Evolutionary conservation across 208 protist species (phyloP).

Genomic region (Wallacemonas sp.): DNA sequence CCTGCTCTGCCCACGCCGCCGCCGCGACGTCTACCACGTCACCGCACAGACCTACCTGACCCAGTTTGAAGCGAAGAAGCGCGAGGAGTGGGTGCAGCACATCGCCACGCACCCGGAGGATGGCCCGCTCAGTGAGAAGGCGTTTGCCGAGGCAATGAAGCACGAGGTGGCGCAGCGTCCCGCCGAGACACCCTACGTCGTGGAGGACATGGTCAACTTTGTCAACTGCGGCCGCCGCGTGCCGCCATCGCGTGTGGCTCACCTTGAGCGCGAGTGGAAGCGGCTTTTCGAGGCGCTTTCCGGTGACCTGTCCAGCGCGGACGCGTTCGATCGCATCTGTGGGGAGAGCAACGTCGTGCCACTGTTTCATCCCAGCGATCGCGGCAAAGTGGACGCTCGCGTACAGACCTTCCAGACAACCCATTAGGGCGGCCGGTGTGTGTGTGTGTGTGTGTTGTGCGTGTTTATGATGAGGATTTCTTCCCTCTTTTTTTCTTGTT

Average conservation of each 20-base stretch:
- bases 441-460: background rate
- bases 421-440: background rate
- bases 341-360: slow-evolving; percentile 48
- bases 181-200: slow-evolving; percentile 60
- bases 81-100: slow-evolving; percentile 62
- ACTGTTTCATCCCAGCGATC: slow-evolving; percentile 37
- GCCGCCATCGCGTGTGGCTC: slow-evolving; percentile 34
- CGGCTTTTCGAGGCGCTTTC: slow-evolving; percentile 55
- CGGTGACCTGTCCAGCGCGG: slow-evolving; percentile 41
- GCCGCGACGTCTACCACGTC: slow-evolving; percentile 66
- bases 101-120: slow-evolving; percentile 37
- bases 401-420: slow-evolving; percentile 51
- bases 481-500: too few species aligned
- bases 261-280: slow-evolving; percentile 59
- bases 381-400: slow-evolving; percentile 36
- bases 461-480: background rate
- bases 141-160: slow-evolving; percentile 57
- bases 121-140: slow-evolving; percentile 49
- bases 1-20: slow-evolving; percentile 80
- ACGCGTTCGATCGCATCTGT: slow-evolving; percentile 38
- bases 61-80: slow-evolving; percentile 44
- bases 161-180: slow-evolving; percentile 64
- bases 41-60: slow-evolving; percentile 65
- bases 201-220: slow-evolving; percentile 91
- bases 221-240: slow-evolving; percentile 87